phyloP scores from a whole-genome alignment of 2,329 filamentous ascomycete species.

The Aureobasidium subglaciale region DNA sequence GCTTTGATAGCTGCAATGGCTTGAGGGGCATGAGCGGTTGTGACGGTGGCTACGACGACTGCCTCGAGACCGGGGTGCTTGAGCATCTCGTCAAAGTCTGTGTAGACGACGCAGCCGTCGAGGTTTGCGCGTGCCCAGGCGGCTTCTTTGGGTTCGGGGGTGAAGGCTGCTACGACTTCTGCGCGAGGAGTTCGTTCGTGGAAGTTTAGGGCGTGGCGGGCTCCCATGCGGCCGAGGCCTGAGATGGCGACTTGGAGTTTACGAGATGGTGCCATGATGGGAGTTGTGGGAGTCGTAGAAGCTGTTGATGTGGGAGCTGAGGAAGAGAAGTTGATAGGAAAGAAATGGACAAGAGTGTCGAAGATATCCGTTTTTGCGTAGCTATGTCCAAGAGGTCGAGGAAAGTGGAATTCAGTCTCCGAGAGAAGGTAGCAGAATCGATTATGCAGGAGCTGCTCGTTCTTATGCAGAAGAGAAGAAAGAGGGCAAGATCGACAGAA shows the following conservation, averaged over 20 bases:
- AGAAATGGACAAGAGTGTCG: background rate
- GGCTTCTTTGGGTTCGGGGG: conserved; percentile 35
- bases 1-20: conserved; percentile 50
- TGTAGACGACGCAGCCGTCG: conserved; percentile 47
- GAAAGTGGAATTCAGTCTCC: background rate
- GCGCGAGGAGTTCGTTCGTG: conserved; percentile 40
- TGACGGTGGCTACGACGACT: conserved; percentile 49
- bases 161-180: conserved; percentile 42
- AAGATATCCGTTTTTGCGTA: no score
- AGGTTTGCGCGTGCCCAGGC: conserved; percentile 46
- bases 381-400: conserved; percentile 26
- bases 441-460: background rate
- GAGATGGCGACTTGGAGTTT: conserved; percentile 40
- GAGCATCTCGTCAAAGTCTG: conserved; percentile 51
- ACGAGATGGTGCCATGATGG: conserved; percentile 28
- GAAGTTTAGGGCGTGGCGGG: conserved; percentile 42
- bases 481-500: background rate
- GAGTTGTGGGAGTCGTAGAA: background rate
- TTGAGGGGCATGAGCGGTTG: conserved; percentile 51
- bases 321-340: background rate
- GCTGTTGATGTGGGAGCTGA: background rate
- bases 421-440: background rate
- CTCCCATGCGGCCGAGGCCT: conserved; percentile 45
- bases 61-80: conserved; percentile 49
- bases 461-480: background rate